These are phyloP conservation scores for Gonium pectorale DNA, from an alignment of 139 green algal species.

Conservation along the genomic window DNA sequence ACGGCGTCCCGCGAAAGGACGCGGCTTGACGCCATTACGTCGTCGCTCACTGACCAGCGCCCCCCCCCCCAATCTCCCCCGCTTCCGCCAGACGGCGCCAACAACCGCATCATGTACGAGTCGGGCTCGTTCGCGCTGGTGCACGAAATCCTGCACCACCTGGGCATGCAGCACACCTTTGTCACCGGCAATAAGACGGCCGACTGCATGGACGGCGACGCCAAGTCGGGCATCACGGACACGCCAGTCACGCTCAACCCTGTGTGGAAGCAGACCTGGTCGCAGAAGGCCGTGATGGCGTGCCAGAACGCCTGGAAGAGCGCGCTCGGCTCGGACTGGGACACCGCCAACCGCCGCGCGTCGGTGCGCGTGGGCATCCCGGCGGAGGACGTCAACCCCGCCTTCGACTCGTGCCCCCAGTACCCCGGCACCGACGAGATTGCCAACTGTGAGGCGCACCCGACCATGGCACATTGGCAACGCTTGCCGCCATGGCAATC, in stretches of 20 bases:
- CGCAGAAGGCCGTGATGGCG: background rate
- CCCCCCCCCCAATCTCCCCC: background rate
- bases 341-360: background rate
- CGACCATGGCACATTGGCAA: too few relatives aligned
- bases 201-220: background rate
- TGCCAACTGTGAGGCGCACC: too few relatives aligned
- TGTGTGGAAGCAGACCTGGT: constrained; percentile 4
- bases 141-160: constrained; percentile 31
- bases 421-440: background rate
- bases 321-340: background rate
- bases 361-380: constrained; percentile 3
- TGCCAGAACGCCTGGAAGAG: constrained; percentile 13
- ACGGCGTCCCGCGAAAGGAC: too few relatives aligned
- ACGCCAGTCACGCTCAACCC: background rate
- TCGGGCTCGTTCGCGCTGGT: background rate
- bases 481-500: too few relatives aligned
- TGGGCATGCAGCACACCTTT: constrained; percentile 30
- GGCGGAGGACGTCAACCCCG: background rate
- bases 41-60: background rate
- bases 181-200: too few relatives aligned
- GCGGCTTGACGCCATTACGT: background rate
- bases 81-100: background rate
- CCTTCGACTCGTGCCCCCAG: constrained; percentile 17
- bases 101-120: constrained; percentile 19
- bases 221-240: background rate